Conservation (phyloP, 129 eudicot species). For the Heracleum sosnowskyi region DNA sequence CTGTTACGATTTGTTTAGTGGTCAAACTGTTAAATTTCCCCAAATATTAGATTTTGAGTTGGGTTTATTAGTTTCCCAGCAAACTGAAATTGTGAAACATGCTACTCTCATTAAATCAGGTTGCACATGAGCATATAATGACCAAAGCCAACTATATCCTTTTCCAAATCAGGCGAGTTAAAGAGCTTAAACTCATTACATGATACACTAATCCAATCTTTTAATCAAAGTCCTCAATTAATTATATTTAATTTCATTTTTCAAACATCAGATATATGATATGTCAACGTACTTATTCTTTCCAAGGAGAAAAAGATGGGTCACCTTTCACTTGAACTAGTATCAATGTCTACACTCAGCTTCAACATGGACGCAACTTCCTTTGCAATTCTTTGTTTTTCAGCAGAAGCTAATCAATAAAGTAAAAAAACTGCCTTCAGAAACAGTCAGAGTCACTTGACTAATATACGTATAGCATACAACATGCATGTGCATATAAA, state of each 20-base stretch:
- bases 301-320: not conserved
- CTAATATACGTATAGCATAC: constrained; percentile 8
- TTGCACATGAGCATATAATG: not conserved
- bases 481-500: constrained; percentile 13
- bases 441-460: constrained; percentile 15
- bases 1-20: not conserved
- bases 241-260: not conserved
- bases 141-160: not conserved
- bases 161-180: not conserved
- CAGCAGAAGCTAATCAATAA: constrained; percentile 59
- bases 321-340: constrained; percentile 71
- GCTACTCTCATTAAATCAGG: not conserved
- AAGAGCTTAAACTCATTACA: not conserved
- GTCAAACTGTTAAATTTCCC: not conserved
- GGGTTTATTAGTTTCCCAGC: not conserved
- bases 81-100: not conserved
- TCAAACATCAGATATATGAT: not conserved
- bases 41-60: not conserved
- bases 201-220: not conserved
- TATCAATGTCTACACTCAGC: constrained; percentile 69
- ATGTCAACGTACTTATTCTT: not conserved
- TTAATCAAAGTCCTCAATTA: not conserved
- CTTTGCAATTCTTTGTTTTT: constrained; percentile 78
- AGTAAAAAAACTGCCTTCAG: constrained; percentile 13
- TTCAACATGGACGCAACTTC: constrained; percentile 85